A percentile compares a stretch with the other conserved stretches of the same genome.
phyloP scores from a whole-genome alignment of 2,329 filamentous ascomycete species.

The Colletotrichum lupini region DNA sequence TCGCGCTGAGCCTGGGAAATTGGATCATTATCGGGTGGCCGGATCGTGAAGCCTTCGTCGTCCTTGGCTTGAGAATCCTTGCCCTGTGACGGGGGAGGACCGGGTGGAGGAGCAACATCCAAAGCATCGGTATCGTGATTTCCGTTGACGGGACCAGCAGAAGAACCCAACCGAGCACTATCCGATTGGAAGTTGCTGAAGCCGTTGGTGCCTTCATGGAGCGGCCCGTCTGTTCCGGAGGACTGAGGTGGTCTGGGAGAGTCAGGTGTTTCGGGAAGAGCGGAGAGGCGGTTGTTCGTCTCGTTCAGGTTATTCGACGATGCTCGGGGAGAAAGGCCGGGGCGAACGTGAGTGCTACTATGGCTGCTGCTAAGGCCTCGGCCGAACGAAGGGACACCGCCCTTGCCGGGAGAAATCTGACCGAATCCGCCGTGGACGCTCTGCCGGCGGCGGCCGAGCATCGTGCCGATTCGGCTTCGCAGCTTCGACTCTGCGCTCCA shows the following conservation, averaged over 20 bases:
- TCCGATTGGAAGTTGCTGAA: slow-evolving; percentile 49
- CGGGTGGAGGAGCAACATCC: slow-evolving; percentile 63
- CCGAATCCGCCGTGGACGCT: slow-evolving; percentile 73
- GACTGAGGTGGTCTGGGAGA: slow-evolving; percentile 41
- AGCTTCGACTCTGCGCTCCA: slow-evolving; percentile 62
- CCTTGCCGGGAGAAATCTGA: slow-evolving; percentile 66
- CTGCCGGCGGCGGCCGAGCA: slow-evolving; percentile 73
- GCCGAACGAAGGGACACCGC: slow-evolving; percentile 61
- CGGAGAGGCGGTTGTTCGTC: slow-evolving; percentile 62
- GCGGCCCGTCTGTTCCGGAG: slow-evolving; percentile 43
- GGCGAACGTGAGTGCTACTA: slow-evolving; percentile 65
- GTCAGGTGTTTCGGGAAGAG: slow-evolving; percentile 68
- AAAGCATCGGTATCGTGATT: slow-evolving; percentile 57
- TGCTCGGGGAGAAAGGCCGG: slow-evolving; percentile 63
- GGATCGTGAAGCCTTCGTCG: slow-evolving; percentile 81
- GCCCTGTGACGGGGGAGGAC: slow-evolving; percentile 60
- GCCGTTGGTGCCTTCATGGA: slow-evolving; percentile 60
- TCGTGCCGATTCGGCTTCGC: slow-evolving; percentile 74
- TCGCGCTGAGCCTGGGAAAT: slow-evolving; percentile 81
- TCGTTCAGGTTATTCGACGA: slow-evolving; percentile 71
- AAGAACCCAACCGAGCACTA: slow-evolving; percentile 43
- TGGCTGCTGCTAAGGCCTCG: slow-evolving; percentile 65
- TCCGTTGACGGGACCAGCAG: slow-evolving; percentile 58
- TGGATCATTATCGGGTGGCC: slow-evolving; percentile 69
- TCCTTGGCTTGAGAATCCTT: slow-evolving; percentile 65